Evolutionary conservation across 2,329 filamentous ascomycete genomes (phyloP).

Genomic region (Arthrobotrys conoides): DNA sequence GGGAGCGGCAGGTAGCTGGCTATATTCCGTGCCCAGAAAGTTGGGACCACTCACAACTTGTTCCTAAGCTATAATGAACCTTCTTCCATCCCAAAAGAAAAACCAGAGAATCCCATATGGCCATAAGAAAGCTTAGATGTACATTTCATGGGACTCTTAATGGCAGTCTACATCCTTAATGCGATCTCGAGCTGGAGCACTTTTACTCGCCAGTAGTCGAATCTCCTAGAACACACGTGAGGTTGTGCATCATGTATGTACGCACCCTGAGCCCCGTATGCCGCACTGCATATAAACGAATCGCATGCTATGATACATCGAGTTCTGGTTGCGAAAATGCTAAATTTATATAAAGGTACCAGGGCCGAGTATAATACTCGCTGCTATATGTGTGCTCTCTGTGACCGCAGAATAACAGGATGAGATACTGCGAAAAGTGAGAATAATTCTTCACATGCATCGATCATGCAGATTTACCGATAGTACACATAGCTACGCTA

Average conservation of each 20-base stretch:
- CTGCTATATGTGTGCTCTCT: not conserved
- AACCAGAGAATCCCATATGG: too few relatives aligned
- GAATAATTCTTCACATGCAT: not conserved
- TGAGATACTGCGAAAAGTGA: not conserved
- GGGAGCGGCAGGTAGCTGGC: not conserved
- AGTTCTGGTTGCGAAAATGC: too few relatives aligned
- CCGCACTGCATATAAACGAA: conserved; percentile 22
- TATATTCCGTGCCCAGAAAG: not conserved
- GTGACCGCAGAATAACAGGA: conserved; percentile 17
- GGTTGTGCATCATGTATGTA: conserved; percentile 8
- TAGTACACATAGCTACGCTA: too few relatives aligned
- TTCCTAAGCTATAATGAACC: not conserved
- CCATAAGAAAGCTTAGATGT: too few relatives aligned
- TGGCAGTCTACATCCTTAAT: not conserved
- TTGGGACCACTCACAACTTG: not conserved
- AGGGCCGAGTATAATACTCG: too few relatives aligned
- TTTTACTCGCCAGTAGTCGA: not conserved
- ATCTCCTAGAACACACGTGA: conserved; percentile 16
- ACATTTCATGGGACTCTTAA: not conserved
- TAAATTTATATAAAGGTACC: too few relatives aligned
- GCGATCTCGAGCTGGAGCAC: not conserved
- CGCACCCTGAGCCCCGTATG: conserved; percentile 13
- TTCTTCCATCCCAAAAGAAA: too few relatives aligned
- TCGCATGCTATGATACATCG: conserved; percentile 1
- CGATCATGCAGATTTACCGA: not conserved